Conservation (phyloP, 768 basidiomycete species). For the Pulveroboletus frians region DNA sequence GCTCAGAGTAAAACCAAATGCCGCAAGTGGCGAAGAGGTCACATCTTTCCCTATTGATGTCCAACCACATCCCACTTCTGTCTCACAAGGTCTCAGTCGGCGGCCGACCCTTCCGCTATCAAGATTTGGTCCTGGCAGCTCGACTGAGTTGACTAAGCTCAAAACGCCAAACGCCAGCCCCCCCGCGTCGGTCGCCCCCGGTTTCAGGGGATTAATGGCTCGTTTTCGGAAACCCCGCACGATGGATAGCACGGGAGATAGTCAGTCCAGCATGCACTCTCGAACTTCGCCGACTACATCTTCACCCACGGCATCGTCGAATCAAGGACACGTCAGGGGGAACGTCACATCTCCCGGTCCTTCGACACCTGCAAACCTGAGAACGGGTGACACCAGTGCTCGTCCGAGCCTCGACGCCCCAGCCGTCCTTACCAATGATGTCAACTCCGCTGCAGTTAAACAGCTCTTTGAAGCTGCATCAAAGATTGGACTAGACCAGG, state of each 20-base stretch:
- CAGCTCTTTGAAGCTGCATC: constrained; percentile 74
- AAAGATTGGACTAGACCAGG: constrained; percentile 70
- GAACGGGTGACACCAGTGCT: constrained; percentile 12
- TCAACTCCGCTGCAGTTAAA: constrained; percentile 52
- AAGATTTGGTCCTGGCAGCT: constrained; percentile 30
- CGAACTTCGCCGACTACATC: constrained; percentile 32
- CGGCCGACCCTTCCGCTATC: constrained; percentile 48
- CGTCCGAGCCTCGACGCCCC: constrained; percentile 25
- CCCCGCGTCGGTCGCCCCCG: constrained; percentile 68
- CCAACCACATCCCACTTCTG: constrained; percentile 30
- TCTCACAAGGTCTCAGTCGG: constrained; percentile 36
- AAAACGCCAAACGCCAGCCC: constrained; percentile 55
- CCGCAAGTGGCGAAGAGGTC: constrained; percentile 47
- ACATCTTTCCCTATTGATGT: constrained; percentile 41
- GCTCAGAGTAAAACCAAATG: constrained; percentile 49
- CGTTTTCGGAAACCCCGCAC: constrained; percentile 51
- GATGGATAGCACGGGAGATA: constrained; percentile 22
- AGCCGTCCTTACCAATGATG: constrained; percentile 22
- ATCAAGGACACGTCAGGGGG: constrained; percentile 31
- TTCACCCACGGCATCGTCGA: constrained; percentile 31
- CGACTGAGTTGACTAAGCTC: constrained; percentile 49
- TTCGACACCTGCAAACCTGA: constrained; percentile 3
- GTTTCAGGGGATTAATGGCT: constrained; percentile 76
- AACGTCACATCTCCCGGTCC: constrained; percentile 26
- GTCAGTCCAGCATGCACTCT: constrained; percentile 29